phyloP scores from a whole-genome alignment of 345 rosid genomes.

The Eucalyptus paniculata region DNA sequence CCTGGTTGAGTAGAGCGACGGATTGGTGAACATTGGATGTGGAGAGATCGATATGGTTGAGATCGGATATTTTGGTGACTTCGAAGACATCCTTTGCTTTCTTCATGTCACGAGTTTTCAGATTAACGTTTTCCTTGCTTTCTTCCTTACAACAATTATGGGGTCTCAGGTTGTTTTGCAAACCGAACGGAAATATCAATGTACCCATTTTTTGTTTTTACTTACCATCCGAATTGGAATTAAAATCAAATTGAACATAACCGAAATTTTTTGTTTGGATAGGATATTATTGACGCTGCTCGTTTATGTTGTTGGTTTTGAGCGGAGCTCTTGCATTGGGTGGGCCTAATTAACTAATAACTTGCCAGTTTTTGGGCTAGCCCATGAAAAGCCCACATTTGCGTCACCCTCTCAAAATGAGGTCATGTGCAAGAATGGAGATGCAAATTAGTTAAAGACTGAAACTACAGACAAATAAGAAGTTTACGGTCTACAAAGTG shows the following conservation, averaged over 20 bases:
- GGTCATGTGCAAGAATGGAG: background rate
- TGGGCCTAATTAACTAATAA: too few relatives aligned
- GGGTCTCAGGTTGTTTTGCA: background rate
- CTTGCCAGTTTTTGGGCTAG: too few relatives aligned
- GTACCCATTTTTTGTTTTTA: too few relatives aligned
- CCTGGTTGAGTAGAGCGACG: slow-evolving; percentile 46
- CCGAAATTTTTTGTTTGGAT: background rate
- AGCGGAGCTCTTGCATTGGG: too few relatives aligned
- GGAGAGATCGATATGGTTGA: slow-evolving; percentile 51
- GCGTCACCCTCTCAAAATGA: background rate
- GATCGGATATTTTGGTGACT: slow-evolving; percentile 8
- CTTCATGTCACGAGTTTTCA: background rate
- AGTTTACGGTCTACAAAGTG: background rate
- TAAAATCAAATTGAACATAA: background rate
- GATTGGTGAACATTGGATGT: slow-evolving; percentile 12
- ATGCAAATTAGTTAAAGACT: background rate
- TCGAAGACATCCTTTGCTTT: background rate
- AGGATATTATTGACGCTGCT: background rate
- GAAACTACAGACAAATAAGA: background rate
- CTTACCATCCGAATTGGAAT: background rate
- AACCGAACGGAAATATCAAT: background rate
- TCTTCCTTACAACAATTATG: background rate
- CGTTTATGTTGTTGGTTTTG: background rate
- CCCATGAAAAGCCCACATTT: too few relatives aligned
- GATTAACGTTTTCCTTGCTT: too few relatives aligned